These are phyloP conservation scores for Parsonsia alboflavescens DNA, from an alignment of 257 asterid genomes.

Conservation along the genomic window DNA sequence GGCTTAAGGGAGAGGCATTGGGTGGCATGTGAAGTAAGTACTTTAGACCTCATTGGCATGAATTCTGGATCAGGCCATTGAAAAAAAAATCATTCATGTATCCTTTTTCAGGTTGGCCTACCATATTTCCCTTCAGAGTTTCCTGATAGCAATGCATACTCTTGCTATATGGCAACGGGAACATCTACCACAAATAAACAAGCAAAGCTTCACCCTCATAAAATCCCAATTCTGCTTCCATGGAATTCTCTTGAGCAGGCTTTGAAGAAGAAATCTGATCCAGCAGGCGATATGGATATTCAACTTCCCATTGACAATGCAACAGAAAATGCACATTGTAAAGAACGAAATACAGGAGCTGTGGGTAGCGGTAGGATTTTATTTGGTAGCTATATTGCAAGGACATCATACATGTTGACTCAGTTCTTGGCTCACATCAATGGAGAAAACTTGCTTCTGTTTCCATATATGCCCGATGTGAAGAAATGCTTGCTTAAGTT, in stretches of 20 bases:
- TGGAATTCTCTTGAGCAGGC: slow-evolving; percentile 53
- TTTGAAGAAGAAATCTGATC: slow-evolving; percentile 16
- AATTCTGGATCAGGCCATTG: background rate
- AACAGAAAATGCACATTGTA: slow-evolving; percentile 12
- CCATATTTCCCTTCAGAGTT: slow-evolving; percentile 73
- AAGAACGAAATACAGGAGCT: slow-evolving; percentile 17
- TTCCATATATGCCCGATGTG: slow-evolving; percentile 40
- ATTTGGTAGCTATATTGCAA: slow-evolving; percentile 52
- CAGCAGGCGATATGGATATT: slow-evolving; percentile 17
- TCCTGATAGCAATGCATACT: slow-evolving; percentile 74
- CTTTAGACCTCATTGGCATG: background rate
- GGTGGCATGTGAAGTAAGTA: slow-evolving; percentile 71
- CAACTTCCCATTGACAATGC: slow-evolving; percentile 22
- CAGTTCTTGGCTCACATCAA: slow-evolving; percentile 28
- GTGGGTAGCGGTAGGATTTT: slow-evolving; percentile 21
- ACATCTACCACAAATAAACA: slow-evolving; percentile 36
- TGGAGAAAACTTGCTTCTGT: slow-evolving; percentile 40
- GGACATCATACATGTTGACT: slow-evolving; percentile 55
- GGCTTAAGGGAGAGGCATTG: slow-evolving; percentile 82
- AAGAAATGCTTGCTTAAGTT: slow-evolving; percentile 35
- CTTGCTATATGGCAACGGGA: slow-evolving; percentile 48
- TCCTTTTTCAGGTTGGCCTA: slow-evolving; percentile 57
- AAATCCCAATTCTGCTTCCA: slow-evolving; percentile 60
- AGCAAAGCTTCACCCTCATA: slow-evolving; percentile 35
- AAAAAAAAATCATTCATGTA: background rate